Conservation (phyloP, 805 yeast genomes). For the Cyberlindnera amylophila region DNA sequence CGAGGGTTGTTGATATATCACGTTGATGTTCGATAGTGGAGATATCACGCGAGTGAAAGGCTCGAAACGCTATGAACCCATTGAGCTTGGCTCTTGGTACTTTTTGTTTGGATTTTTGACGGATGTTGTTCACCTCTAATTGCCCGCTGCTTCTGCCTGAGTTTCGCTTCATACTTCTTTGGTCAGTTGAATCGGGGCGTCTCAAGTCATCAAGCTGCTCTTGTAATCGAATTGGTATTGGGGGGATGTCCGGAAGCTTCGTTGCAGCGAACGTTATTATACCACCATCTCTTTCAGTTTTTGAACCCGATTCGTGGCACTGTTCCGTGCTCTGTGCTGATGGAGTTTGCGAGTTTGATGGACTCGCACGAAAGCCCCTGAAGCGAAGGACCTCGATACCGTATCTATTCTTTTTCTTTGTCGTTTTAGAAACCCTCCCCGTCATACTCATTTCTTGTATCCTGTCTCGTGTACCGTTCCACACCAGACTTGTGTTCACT, state of each 20-base stretch:
- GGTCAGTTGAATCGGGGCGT: not conserved
- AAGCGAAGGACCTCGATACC: not conserved
- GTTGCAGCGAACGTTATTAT: slow-evolving; percentile 1
- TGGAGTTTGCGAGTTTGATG: too few relatives aligned
- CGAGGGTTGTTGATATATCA: slow-evolving; percentile 26
- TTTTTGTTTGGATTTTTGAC: not conserved
- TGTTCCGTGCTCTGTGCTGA: too few relatives aligned
- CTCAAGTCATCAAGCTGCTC: not conserved
- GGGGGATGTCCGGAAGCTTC: slow-evolving; percentile 3
- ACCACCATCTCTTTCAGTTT: not conserved
- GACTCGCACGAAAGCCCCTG: too few relatives aligned
- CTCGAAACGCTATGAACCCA: slow-evolving; percentile 32
- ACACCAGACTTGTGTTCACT: too few relatives aligned
- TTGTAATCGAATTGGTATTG: not conserved
- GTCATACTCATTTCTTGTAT: too few relatives aligned
- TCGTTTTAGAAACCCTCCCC: not conserved
- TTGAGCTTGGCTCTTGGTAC: slow-evolving; percentile 17
- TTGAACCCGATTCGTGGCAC: too few relatives aligned
- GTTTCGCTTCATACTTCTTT: not conserved
- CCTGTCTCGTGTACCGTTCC: too few relatives aligned
- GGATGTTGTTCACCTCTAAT: not conserved
- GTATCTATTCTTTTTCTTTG: not conserved
- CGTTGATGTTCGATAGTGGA: slow-evolving; percentile 23
- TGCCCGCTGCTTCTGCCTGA: not conserved
- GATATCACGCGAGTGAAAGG: slow-evolving; percentile 29